Percentiles rank a stretch among this genome's conserved stretches.
Conservation (phyloP, 169 alveolate genomes). For the Babesia bovis region DNA sequence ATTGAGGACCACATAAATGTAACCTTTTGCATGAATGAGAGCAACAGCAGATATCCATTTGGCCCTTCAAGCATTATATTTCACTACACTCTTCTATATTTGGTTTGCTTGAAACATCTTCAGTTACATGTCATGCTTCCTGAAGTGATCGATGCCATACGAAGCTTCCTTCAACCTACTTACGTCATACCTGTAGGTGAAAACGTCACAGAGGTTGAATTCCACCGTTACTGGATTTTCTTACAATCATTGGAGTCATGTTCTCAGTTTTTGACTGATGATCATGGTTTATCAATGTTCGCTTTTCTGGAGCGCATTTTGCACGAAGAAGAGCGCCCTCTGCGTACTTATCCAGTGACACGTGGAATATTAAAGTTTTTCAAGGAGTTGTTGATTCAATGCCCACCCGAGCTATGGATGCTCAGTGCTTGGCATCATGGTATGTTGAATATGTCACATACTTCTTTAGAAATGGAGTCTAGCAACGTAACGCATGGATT, state of each 20-base stretch:
- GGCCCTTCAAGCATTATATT: constrained; percentile 28
- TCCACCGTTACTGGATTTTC: constrained; percentile 29
- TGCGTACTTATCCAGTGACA: constrained; percentile 21
- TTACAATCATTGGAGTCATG: constrained; percentile 34
- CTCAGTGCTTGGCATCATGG: constrained; percentile 42
- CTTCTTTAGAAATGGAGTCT: constrained; percentile 38
- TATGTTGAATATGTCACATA: constrained; percentile 42
- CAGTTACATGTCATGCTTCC: constrained; percentile 28
- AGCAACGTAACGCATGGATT: constrained; percentile 25
- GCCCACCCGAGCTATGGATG: constrained; percentile 48
- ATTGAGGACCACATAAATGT: constrained; percentile 15
- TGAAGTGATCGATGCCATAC: constrained; percentile 27
- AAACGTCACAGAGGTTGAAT: constrained; percentile 34
- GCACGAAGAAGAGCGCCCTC: constrained; percentile 31
- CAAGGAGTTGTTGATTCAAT: constrained; percentile 28
- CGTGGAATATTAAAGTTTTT: constrained; percentile 14
- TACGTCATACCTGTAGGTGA: constrained; percentile 36
- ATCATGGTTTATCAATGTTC: neutral
- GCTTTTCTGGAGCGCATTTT: constrained; percentile 13
- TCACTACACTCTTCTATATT: constrained; percentile 14
- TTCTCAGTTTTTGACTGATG: constrained; percentile 14
- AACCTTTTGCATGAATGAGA: neutral
- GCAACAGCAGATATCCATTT: constrained; percentile 6
- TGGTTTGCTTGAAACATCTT: constrained; percentile 16
- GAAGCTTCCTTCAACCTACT: constrained; percentile 21